Base-by-base conservation (phyloP, 2,329 filamentous ascomycete genomes). In the Dothidotthia symphoricarpi region DNA sequence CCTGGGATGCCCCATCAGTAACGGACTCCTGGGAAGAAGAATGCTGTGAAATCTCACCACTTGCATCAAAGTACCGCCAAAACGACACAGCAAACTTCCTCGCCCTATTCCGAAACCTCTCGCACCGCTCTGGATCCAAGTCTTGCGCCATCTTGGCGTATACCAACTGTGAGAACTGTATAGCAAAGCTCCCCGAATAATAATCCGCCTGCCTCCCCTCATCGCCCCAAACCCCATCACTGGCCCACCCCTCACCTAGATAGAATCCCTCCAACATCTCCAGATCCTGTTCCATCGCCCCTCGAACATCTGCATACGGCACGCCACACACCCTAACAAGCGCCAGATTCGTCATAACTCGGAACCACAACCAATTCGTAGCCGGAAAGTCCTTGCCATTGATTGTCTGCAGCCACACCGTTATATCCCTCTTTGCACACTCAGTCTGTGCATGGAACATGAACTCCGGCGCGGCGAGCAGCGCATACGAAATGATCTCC, bases 281-380 rank as follows among this genome's bases (percentile, higher is more conserved):
- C 0, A 76, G 51, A 38, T 77, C 75, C 0, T 56, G 50, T 7
- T 69, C 47, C 45, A 77, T 71, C 5, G 61, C 57, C 0, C 48
- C 38, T n/a, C 60, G 51, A 0, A 75, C 48, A 6, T 68, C 49
- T 0, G 60, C 55, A 2, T 55, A 39, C 0, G 68, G 55, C 0
- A 71, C 56, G 1, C 70, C 67, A 9, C 69, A 71, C 0, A 68
- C 62, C 25, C 69, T 70, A 1, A 68, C 53, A 0, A 76, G 53
- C 0, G 73, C 73, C 1, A 77, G 53, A 35, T 76, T 76, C 1
- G 65, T 69, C 54, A 76, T 72, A 1, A 77, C 66, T 1, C 74
- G 69, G 36, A 77, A 77, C 74, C 74, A 77, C 1, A 71, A 65
- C 75, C 75, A 77, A 36, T 77, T 77, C 0, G 69, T 76, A 2